Conservation (phyloP, 805 yeast genomes). For the Dipodascus albidus region DNA sequence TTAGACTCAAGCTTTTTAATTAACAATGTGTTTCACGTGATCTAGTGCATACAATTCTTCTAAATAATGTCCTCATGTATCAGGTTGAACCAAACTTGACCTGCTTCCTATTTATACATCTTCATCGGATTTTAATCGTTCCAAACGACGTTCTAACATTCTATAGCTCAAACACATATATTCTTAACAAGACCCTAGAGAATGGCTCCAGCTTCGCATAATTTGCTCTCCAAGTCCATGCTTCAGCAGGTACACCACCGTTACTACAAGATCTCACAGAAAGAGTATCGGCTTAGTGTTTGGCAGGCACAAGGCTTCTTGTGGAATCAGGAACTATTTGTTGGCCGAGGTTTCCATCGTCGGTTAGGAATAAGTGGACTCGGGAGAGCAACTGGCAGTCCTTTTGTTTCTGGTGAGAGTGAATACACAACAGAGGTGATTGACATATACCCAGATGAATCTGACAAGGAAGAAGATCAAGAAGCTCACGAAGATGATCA, state of each 20-base stretch:
- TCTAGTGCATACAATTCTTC: too few relatives aligned
- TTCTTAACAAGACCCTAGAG: too few relatives aligned
- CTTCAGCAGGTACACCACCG: neutral
- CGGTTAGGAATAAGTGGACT: neutral
- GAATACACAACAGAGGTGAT: neutral
- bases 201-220: neutral
- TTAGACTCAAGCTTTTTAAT: too few relatives aligned
- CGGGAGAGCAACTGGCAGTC: neutral
- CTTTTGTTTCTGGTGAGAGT: neutral
- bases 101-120: too few relatives aligned
- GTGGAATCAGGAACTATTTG: conserved; percentile 23
- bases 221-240: neutral
- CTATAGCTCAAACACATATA: neutral
- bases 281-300: conserved; percentile 14
- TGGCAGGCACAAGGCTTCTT: conserved; percentile 20
- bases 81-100: too few relatives aligned
- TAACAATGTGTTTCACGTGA: too few relatives aligned
- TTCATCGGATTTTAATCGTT: too few relatives aligned
- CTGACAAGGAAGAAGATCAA: neutral
- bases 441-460: neutral
- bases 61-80: too few relatives aligned
- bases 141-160: neutral
- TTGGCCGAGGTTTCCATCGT: neutral
- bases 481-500: too few relatives aligned
- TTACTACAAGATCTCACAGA: neutral